Base-by-base conservation (phyloP, 2,329 filamentous ascomycete genomes). In the Penicillium janthinellum region DNA sequence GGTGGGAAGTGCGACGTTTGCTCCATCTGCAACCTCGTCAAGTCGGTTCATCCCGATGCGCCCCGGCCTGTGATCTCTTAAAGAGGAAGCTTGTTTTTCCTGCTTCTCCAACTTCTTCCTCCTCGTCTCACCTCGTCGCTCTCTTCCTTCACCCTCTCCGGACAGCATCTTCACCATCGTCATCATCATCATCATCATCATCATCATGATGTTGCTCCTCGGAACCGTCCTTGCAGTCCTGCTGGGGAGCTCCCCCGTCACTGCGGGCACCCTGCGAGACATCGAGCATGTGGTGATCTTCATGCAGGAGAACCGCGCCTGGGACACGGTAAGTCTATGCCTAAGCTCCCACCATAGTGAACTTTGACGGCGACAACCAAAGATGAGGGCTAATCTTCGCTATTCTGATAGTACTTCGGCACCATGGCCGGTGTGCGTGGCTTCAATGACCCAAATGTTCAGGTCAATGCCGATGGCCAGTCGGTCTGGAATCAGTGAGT, bases 211-310 rank as follows among this genome's bases (percentile, higher is more conserved):
- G 25, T 20, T 56, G 44, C 55, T 68, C 1, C 38, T 64, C 5
- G 58, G 60, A 20, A 51, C 59, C 37, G 58, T 52, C 35, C 42
- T 71, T 8, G 51, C 59, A 7, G 28, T 69, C 42, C 56, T 70
- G 11, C 48, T 70, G 22, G 60, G 56, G 48, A 64, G 60, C 37
- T 59, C 51, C 15, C 66, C 64, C 12, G 65, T 67, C 31, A 64
- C 60, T 4, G 79, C 75, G 5, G 76, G 74, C 2, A 80, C 79
- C 7, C 71, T 83, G 37, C 76, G 75, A 28, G 82, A 84, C 58
- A 82, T 85, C 58, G 77, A 85, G 25, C 83, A 86, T 81, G 82
- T 85, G 31, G 78, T 85, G 11, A 78, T 85, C 11, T 85, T 85
- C 71, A 85, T 85, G 83, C 83, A 84, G 66, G 81, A 81, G 62